A percentile compares a stretch with the other conserved stretches of the same genome.
Evolutionary conservation across 208 protist species (phyloP).

Genomic region (Acanthamoeba castellanii): DNA sequence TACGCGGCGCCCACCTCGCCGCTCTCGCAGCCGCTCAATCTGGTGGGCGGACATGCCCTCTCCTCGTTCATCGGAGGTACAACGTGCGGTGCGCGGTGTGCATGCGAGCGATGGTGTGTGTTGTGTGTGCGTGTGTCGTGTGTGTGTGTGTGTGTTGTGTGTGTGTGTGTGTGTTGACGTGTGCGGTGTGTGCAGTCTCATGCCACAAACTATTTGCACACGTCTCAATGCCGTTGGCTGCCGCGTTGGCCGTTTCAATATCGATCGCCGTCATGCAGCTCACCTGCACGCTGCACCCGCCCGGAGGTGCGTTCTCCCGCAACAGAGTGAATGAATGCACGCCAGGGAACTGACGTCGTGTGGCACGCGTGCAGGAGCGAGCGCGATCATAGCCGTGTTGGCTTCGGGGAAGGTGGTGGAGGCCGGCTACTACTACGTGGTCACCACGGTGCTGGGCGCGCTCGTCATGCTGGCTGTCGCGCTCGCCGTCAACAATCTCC

Average conservation of each 20-base stretch:
- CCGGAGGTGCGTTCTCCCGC: neutral
- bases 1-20: slow-evolving; percentile 35
- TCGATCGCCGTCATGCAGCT: slow-evolving; percentile 39
- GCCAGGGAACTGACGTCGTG: neutral
- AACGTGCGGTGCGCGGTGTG: neutral
- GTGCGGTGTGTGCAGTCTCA: neutral
- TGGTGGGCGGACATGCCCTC: neutral
- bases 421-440: slow-evolving; percentile 9
- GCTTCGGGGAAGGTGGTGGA: neutral
- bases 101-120: neutral
- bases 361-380: neutral
- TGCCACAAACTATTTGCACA: neutral
- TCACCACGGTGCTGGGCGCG: slow-evolving; percentile 1
- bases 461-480: slow-evolving; percentile 31
- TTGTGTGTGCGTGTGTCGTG: too few species aligned
- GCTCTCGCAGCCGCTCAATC: slow-evolving; percentile 19
- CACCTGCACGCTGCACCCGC: slow-evolving; percentile 43
- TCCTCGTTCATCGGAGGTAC: slow-evolving; percentile 38
- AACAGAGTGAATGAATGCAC: neutral
- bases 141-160: too few species aligned
- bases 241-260: neutral
- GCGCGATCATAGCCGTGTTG: slow-evolving; percentile 19
- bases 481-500: neutral
- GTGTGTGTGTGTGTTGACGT: neutral
- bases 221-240: neutral